Conservation (phyloP, 176 grass and related monocot species). For the Areca catechu region DNA sequence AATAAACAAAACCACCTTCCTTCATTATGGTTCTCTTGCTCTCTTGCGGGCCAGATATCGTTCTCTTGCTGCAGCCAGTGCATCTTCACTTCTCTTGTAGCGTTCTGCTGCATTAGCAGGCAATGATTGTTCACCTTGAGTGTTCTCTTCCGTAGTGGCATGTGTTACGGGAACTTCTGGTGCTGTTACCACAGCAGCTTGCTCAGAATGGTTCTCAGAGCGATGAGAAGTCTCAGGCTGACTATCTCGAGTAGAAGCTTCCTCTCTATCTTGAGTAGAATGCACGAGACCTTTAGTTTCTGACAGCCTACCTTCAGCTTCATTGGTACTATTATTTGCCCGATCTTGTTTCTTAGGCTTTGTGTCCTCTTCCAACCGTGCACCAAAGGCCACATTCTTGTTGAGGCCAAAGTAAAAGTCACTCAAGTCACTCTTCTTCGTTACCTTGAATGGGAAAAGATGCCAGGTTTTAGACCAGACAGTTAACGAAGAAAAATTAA, state of each 20-base stretch:
- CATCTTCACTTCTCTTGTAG: constrained; percentile 72
- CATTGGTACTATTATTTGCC: constrained; percentile 20
- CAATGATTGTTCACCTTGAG: constrained; percentile 8
- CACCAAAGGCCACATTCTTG: constrained; percentile 90
- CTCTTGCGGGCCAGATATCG: constrained; percentile 70
- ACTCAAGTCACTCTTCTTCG: constrained; percentile 92
- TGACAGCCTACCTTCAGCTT: constrained; percentile 23
- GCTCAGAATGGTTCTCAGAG: constrained; percentile 15
- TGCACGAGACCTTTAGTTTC: constrained; percentile 19
- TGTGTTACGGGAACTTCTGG: constrained; percentile 1
- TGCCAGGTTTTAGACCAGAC: too few relatives aligned
- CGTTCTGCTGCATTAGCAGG: constrained; percentile 16
- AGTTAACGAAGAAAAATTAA: too few relatives aligned
- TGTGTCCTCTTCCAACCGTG: constrained; percentile 13
- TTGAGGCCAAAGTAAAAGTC: constrained; percentile 88
- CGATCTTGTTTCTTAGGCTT: constrained; percentile 27
- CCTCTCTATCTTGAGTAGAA: constrained; percentile 29
- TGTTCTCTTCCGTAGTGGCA: constrained; percentile 13
- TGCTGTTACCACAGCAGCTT: constrained; percentile 10
- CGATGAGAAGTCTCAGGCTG: constrained; percentile 23
- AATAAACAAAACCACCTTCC: too few relatives aligned
- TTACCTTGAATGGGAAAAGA: constrained; percentile 45
- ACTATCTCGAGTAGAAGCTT: constrained; percentile 26
- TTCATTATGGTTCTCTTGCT: constrained; percentile 38
- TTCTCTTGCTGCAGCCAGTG: constrained; percentile 62